These are phyloP conservation scores for Nicotiana sylvestris DNA, from an alignment of 257 asterid genomes.

Conservation along the genomic window DNA sequence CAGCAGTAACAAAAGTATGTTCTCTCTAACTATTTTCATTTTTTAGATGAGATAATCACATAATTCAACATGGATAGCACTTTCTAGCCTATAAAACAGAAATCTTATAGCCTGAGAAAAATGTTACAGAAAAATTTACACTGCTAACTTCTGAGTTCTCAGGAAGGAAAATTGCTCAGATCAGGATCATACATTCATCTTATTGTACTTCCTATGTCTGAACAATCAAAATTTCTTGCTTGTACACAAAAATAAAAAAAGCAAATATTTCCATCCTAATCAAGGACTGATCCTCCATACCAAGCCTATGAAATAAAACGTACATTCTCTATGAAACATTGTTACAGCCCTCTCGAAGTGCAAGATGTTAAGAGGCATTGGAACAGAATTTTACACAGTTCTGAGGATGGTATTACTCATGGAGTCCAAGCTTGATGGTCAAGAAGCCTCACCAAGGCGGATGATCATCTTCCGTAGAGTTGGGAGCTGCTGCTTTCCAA, in stretches of 20 bases:
- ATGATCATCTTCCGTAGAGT: constrained; percentile 75
- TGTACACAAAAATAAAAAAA: not conserved
- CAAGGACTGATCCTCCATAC: not conserved
- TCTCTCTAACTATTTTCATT: too few relatives aligned
- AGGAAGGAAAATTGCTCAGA: not conserved
- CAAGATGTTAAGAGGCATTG: not conserved
- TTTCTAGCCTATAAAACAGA: too few relatives aligned
- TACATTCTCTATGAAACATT: constrained; percentile 1
- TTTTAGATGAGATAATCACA: too few relatives aligned
- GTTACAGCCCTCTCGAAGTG: constrained; percentile 9
- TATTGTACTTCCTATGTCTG: not conserved
- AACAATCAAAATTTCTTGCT: constrained; percentile 1
- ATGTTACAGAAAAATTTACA: too few relatives aligned
- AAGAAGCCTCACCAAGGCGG: constrained; percentile 56
- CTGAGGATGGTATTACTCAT: not conserved
- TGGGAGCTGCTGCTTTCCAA: constrained; percentile 91
- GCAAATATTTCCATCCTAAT: not conserved
- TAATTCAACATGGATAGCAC: too few relatives aligned
- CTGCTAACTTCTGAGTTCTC: too few relatives aligned
- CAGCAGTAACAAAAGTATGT: not conserved
- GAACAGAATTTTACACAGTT: not conserved
- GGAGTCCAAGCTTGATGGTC: not conserved
- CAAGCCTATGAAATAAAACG: not conserved
- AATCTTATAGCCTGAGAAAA: too few relatives aligned
- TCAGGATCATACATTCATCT: not conserved